Conservation (phyloP, 2,329 filamentous ascomycete genomes). For the Trichoderma brevicompactum region DNA sequence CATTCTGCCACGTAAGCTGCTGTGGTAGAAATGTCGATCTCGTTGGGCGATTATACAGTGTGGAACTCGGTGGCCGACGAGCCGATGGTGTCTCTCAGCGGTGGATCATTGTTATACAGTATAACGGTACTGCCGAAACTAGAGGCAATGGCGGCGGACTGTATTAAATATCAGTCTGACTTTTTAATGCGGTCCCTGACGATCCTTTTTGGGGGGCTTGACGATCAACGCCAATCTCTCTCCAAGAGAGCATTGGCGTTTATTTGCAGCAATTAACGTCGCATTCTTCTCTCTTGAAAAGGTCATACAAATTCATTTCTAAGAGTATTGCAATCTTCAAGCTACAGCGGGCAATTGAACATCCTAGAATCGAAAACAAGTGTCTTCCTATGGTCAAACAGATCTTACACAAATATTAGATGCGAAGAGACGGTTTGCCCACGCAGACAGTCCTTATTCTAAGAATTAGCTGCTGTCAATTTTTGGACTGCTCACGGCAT, state of each 20-base stretch:
- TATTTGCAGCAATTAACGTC: not conserved
- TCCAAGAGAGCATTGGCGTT: too few relatives aligned
- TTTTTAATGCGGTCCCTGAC: conserved; percentile 7
- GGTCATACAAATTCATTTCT: not conserved
- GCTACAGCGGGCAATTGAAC: not conserved
- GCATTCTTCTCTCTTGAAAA: too few relatives aligned
- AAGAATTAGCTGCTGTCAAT: too few relatives aligned
- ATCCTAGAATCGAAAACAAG: not conserved
- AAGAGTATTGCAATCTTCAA: not conserved
- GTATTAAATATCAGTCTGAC: not conserved
- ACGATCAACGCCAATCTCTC: not conserved
- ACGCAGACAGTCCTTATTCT: too few relatives aligned
- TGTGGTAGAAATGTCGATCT: conserved; percentile 13
- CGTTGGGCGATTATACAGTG: conserved; percentile 6
- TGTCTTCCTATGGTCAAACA: not conserved
- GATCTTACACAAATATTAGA: too few relatives aligned
- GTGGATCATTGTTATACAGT: conserved; percentile 9
- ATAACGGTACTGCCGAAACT: not conserved
- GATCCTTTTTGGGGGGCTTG: not conserved
- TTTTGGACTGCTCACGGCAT: not conserved
- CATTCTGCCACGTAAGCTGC: conserved; percentile 20
- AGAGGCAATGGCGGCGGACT: not conserved
- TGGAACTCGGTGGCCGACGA: conserved; percentile 19
- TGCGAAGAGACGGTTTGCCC: too few relatives aligned
- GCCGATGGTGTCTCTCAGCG: not conserved